Conservation (phyloP, 2,329 filamentous ascomycete species). For the Claviceps cyperi region DNA sequence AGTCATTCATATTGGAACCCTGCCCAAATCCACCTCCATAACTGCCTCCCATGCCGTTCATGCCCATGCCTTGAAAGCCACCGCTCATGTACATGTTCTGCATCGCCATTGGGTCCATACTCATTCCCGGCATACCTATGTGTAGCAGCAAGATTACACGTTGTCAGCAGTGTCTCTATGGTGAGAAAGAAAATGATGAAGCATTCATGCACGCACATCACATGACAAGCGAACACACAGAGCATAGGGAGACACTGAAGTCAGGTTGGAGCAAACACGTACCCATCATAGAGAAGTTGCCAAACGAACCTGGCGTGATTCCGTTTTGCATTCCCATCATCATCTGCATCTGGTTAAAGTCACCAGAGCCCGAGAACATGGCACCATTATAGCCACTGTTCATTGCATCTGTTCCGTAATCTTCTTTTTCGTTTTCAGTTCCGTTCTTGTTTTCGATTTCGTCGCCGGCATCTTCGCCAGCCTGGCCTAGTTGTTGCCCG, state of each 20-base stretch:
- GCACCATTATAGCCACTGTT: constrained; percentile 38
- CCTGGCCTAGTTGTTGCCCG: constrained; percentile 5
- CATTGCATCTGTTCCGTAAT: constrained; percentile 22
- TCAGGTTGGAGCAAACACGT: constrained; percentile 23
- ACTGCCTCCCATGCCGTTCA: constrained; percentile 58
- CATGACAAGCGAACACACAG: too few species aligned
- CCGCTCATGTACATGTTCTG: constrained; percentile 69
- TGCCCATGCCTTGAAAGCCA: constrained; percentile 65
- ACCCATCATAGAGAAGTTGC: constrained; percentile 75
- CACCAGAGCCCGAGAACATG: constrained; percentile 45
- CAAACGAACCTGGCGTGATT: constrained; percentile 41
- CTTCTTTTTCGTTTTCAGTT: constrained; percentile 16
- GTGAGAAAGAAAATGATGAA: neutral
- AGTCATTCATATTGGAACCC: constrained; percentile 64
- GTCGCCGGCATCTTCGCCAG: constrained; percentile 8
- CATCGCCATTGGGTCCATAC: constrained; percentile 69
- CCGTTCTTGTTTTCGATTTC: constrained; percentile 15
- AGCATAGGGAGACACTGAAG: neutral
- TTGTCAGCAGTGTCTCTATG: neutral
- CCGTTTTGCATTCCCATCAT: constrained; percentile 65
- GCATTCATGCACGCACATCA: neutral
- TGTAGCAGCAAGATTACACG: constrained; percentile 13
- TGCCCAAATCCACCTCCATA: constrained; percentile 47
- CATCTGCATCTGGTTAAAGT: constrained; percentile 67
- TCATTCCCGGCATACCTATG: constrained; percentile 65